These are phyloP conservation scores for Juncus effusus DNA, from an alignment of 176 grass and related monocot genomes.

Conservation along the genomic window DNA sequence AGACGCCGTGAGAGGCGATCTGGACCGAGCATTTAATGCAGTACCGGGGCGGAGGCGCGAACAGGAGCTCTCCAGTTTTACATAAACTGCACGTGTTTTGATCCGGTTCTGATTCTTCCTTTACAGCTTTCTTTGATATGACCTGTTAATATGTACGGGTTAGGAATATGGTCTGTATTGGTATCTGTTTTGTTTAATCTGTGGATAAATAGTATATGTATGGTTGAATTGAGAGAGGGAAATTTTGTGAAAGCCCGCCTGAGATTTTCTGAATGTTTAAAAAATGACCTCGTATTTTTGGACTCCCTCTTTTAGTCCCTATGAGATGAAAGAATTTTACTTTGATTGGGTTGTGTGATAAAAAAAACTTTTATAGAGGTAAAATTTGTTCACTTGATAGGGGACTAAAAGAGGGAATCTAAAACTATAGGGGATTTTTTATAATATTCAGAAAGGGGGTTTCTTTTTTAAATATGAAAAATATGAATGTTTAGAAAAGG, in stretches of 20 bases:
- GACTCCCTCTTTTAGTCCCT: too few species aligned
- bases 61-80: slow-evolving; percentile 69
- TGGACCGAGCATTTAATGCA: slow-evolving; percentile 67
- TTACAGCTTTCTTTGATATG: slow-evolving; percentile 36
- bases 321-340: too few species aligned
- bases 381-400: too few species aligned
- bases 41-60: slow-evolving; percentile 67
- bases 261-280: too few species aligned
- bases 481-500: background rate
- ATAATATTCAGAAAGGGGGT: too few species aligned
- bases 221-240: too few species aligned
- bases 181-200: slow-evolving; percentile 5
- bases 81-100: slow-evolving; percentile 84
- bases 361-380: too few species aligned
- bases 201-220: slow-evolving; percentile 1
- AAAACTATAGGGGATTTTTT: slow-evolving; percentile 12
- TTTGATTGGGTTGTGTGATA: too few species aligned
- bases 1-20: slow-evolving; percentile 71
- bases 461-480: slow-evolving; percentile 1
- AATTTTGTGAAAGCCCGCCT: too few species aligned
- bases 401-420: background rate
- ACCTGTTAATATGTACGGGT: slow-evolving; percentile 32
- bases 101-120: slow-evolving; percentile 45
- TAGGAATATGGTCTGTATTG: slow-evolving; percentile 7
- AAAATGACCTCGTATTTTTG: too few species aligned